A percentile compares a stretch with the other conserved stretches of the same genome.
Evolutionary conservation across 2,329 filamentous ascomycete genomes (phyloP).

Genomic region (Colletotrichum sp.): DNA sequence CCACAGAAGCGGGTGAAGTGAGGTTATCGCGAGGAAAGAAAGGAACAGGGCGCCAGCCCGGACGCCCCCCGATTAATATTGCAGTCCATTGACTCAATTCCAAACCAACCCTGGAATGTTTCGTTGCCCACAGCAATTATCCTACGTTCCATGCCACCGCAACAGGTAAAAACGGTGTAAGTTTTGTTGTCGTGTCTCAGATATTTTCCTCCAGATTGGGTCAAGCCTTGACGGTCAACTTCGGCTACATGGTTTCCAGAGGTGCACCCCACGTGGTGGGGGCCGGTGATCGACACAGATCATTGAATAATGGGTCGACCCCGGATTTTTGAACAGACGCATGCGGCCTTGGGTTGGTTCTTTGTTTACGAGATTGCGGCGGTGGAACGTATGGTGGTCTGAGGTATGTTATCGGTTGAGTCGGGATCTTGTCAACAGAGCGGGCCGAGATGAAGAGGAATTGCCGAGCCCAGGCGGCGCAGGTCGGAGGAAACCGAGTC

Average conservation of each 20-base stretch:
- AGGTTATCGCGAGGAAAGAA: background rate
- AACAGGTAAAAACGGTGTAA: background rate
- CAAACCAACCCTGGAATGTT: background rate
- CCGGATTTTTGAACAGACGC: background rate
- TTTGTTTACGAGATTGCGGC: background rate
- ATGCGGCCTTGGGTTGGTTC: background rate
- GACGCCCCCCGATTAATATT: background rate
- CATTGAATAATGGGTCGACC: background rate
- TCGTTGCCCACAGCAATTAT: constrained; percentile 12
- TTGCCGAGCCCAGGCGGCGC: background rate
- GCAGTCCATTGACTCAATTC: background rate
- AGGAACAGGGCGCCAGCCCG: background rate
- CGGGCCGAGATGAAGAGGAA: background rate
- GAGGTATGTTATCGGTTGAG: background rate
- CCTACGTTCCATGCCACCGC: background rate
- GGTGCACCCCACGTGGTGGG: background rate
- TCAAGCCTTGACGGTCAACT: background rate
- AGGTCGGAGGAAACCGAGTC: background rate
- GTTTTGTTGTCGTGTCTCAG: constrained; percentile 4
- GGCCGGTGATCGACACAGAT: background rate
- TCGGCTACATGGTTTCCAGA: background rate
- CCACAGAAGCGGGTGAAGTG: background rate
- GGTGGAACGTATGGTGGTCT: background rate
- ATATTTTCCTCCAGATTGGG: background rate
- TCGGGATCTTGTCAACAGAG: background rate